A percentile compares a stretch with the other conserved stretches of the same genome.
Conservation (phyloP, 768 basidiomycete genomes). For the Serendipita sp. region DNA sequence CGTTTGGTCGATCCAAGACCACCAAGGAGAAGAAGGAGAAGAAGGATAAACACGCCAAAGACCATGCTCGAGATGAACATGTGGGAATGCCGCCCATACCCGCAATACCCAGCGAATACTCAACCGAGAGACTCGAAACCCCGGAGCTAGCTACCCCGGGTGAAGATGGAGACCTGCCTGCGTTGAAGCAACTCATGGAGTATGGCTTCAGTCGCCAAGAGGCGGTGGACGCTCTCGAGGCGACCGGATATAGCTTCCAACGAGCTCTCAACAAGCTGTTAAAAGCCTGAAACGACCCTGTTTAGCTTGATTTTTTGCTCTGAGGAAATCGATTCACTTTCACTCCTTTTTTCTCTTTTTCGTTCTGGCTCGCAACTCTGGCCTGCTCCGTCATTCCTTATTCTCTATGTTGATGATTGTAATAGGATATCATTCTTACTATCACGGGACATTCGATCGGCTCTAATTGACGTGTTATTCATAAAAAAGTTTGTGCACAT, state of each 20-base stretch:
- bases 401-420: not conserved
- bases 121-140: conserved; percentile 29
- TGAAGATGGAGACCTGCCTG: conserved; percentile 52
- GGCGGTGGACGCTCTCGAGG: conserved; percentile 72
- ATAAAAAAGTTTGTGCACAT: too few relatives aligned
- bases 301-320: not conserved
- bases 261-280: conserved; percentile 63
- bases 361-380: not conserved
- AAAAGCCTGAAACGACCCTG: conserved; percentile 16
- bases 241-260: conserved; percentile 64
- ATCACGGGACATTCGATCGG: too few relatives aligned
- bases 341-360: not conserved
- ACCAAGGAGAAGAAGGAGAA: conserved; percentile 23
- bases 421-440: not conserved
- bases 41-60: conserved; percentile 18
- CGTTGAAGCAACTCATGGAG: conserved; percentile 59
- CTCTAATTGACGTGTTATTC: too few relatives aligned
- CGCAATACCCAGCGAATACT: conserved; percentile 16
- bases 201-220: conserved; percentile 86
- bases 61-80: conserved; percentile 12
- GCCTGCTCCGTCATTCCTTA: not conserved
- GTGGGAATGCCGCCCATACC: conserved; percentile 20
- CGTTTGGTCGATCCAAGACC: conserved; percentile 38
- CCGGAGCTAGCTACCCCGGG: conserved; percentile 30
- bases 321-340: not conserved